Evolutionary conservation across 352 stramenopile genomes (phyloP).

Genomic region (Pythium utonaiense): DNA sequence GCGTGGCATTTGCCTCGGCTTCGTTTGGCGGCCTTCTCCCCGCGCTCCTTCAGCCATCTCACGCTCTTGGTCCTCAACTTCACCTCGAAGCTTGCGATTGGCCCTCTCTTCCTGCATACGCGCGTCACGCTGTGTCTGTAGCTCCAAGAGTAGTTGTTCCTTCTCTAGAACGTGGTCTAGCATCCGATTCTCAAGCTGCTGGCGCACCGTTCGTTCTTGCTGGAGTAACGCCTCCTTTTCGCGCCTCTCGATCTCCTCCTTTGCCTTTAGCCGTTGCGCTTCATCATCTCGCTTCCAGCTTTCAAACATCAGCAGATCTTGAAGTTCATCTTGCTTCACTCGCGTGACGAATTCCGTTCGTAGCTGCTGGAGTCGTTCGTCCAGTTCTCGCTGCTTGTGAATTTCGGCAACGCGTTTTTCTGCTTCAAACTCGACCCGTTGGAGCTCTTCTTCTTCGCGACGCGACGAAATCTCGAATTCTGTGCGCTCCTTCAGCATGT

Average conservation of each 20-base stretch:
- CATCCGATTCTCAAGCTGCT: constrained; percentile 28
- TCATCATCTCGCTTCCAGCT: constrained; percentile 72
- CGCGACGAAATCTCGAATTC: constrained; percentile 70
- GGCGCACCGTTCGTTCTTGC: constrained; percentile 52
- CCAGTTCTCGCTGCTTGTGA: constrained; percentile 55
- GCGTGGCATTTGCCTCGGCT: not conserved
- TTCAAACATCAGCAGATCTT: constrained; percentile 69
- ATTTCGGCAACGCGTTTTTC: constrained; percentile 59
- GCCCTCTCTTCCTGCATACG: constrained; percentile 12
- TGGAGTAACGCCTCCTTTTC: constrained; percentile 44
- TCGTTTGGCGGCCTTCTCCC: not conserved
- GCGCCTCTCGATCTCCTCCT: constrained; percentile 31
- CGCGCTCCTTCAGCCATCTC: constrained; percentile 1
- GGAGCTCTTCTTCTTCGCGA: constrained; percentile 73
- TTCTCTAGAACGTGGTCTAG: constrained; percentile 26
- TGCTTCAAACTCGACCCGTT: constrained; percentile 68
- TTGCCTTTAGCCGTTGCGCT: constrained; percentile 28
- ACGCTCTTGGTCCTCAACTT: not conserved
- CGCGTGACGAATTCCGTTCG: constrained; percentile 69
- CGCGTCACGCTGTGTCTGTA: constrained; percentile 19
- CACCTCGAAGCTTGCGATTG: not conserved
- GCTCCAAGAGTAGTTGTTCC: constrained; percentile 20
- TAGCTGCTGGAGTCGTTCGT: constrained; percentile 61
- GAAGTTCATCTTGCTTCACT: constrained; percentile 66
- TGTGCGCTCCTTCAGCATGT: constrained; percentile 52